Evolutionary conservation across 73 alveolate genomes (phyloP), one percentile per base, ranked within the genome.

Genomic region (Paramecium caudatum): DNA sequence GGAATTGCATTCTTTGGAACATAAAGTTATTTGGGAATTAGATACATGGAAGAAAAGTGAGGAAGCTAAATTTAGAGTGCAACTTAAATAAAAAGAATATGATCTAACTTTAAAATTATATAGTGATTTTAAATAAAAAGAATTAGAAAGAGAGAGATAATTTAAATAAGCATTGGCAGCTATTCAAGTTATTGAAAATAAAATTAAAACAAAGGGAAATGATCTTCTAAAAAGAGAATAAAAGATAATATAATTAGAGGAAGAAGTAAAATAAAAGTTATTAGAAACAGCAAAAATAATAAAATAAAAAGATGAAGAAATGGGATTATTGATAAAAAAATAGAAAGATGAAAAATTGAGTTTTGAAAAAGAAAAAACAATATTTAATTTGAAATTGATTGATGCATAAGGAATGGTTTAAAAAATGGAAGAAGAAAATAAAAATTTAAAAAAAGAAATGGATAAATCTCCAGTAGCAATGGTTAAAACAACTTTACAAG

Each of bases 41-140:
- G 93, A 63, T 19, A 86, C 93, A 30, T 86, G 90, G 93, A 86
- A 86, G 55, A 86, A 86, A 43, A 50, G 90, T 5, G 93, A 86
- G 34, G 80, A 55, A 15, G 80, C 80, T 23, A 55, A 55, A 23
- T 55, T 55, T 55, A 55, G 80, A 55, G 80, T 55, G 12, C 5
- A 23, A 55, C 16, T 55, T 2, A 55, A 55, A 23, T 23, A 55
- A 9, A 55, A 55, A 27, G 80, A 55, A 27, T 55, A 27, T 23
- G 80, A 55, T 12, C 30, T 55, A 10, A 55, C 80, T 23, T 19
- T 43, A 5, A 55, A 55, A 55, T 55, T 55, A 55, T 55, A 55
- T 55, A 10, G 30, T 27, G 80, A 55, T 23, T 55, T 55, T 4
- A 55, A 55, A 23, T 27, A 55, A 7, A 55, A 55, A 23, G 80